Conservation (phyloP, 768 basidiomycete species). For the Suillus subalutaceus region DNA sequence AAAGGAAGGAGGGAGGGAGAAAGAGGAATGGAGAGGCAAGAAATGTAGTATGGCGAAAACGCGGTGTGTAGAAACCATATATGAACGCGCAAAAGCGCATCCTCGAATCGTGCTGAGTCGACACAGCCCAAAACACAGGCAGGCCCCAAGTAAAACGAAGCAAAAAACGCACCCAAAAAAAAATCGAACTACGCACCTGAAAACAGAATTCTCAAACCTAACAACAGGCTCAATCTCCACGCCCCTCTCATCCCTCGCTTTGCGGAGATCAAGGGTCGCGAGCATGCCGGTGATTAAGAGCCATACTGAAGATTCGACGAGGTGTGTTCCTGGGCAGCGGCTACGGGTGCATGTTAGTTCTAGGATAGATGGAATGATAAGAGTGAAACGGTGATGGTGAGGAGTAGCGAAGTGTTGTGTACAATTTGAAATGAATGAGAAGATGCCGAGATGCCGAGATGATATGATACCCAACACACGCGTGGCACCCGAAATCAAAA, state of each 20-base stretch:
- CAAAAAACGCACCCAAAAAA: slow-evolving; percentile 48
- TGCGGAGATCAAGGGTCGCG: slow-evolving; percentile 58
- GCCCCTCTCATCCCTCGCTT: slow-evolving; percentile 53
- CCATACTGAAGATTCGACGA: slow-evolving; percentile 68
- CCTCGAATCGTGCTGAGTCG: neutral
- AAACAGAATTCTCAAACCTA: slow-evolving; percentile 61
- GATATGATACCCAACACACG: neutral
- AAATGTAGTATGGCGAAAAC: neutral
- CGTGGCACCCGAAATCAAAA: neutral
- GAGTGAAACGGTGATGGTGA: neutral
- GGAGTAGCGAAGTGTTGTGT: too few species aligned
- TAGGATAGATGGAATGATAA: neutral
- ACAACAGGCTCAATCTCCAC: slow-evolving; percentile 50
- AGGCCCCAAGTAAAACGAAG: neutral
- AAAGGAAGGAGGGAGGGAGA: neutral
- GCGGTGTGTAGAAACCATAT: neutral
- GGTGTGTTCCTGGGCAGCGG: slow-evolving; percentile 63
- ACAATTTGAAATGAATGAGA: neutral
- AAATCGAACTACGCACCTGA: slow-evolving; percentile 48
- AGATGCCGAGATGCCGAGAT: neutral
- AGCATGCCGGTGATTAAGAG: slow-evolving; percentile 56
- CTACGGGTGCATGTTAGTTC: slow-evolving; percentile 28
- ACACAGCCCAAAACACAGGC: neutral
- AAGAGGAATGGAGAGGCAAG: neutral
- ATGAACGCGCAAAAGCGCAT: neutral